Evolutionary conservation across 345 rosid genomes (phyloP).

Genomic region (Anacardium occidentale): DNA sequence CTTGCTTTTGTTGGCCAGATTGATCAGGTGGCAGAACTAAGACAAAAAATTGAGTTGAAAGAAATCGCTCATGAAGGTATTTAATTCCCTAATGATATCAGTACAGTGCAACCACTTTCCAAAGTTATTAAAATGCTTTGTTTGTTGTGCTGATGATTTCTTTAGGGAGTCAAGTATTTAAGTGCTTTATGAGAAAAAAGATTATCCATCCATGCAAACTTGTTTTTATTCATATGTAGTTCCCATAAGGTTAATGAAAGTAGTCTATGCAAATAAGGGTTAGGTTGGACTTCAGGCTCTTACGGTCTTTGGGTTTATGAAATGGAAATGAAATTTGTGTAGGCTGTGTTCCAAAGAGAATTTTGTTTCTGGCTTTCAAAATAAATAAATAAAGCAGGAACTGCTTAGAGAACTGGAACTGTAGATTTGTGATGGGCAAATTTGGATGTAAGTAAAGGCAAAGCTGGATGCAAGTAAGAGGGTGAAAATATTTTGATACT

Average conservation of each 20-base stretch:
- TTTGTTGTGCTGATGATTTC: not conserved
- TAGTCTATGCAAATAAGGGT: not conserved
- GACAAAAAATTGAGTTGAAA: slow-evolving; percentile 65
- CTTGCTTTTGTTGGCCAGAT: slow-evolving; percentile 47
- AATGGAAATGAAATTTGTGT: not conserved
- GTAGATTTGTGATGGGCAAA: not conserved
- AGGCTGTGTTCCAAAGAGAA: not conserved
- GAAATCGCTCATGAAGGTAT: slow-evolving; percentile 79
- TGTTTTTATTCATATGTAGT: not conserved
- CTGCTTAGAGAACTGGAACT: not conserved
- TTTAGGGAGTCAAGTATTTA: not conserved
- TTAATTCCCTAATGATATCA: not conserved
- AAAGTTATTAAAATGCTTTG: not conserved
- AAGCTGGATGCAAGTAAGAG: too few relatives aligned
- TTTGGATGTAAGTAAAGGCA: too few relatives aligned
- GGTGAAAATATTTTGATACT: too few relatives aligned
- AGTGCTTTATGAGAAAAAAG: not conserved
- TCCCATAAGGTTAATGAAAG: not conserved
- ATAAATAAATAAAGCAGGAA: not conserved
- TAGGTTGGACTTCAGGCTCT: not conserved
- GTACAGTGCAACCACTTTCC: not conserved
- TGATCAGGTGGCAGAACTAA: slow-evolving; percentile 62
- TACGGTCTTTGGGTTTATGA: not conserved
- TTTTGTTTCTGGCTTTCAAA: not conserved
- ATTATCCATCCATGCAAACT: not conserved